Evolutionary conservation across 2,329 filamentous ascomycete genomes (phyloP), one percentile per base, ranked within the genome.

Genomic region (Verticillium nubilum): DNA sequence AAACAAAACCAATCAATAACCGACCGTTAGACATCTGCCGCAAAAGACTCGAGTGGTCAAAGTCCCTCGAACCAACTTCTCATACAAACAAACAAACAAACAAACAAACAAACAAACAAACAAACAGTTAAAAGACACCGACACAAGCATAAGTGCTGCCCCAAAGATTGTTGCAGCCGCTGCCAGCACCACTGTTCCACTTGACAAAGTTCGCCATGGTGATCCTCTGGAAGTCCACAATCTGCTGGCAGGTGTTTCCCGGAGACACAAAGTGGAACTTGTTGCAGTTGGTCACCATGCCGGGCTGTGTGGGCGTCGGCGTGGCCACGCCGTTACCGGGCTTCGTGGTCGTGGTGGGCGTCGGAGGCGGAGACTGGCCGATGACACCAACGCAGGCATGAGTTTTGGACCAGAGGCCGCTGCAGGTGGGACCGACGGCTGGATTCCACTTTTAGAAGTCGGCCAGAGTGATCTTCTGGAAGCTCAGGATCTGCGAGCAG

Each of bases 371-470:
- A n/a, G 56, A 10, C 17, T 25, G 10, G 27, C 56, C 47, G 47
- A 58, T 35, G 47, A 58, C 42, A 12, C 5, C 37, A 2, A 63
- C 58, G 33, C 62, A 65, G 6, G 57, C 58, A 26, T 62, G 59
- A 15, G 56, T 58, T 17, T 55, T 60, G 1, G 52, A 29, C 54
- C 59, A 61, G 2, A 64, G 56, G 13, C 59, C 60, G 15, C 56
- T 54, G 53, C 63, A 63, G 19, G 31, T 42, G 50, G 17, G 17
- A 4, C 61, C 61, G 4, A 62, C 62, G 5, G 29, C n/a, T 10
- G 58, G 52, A 31, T 68, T 69, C 67, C 64, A 67, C 33, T 27
- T 53, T 4, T 15, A 63, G 28, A 74, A 66, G 13, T 71, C 55
- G 5, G 62, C 55, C 5, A 60, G 15, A 17, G 57, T 12, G 31